phyloP scores from a whole-genome alignment of 2,329 filamentous ascomycete genomes.

The Aspergillus fumigatiaffinis region DNA sequence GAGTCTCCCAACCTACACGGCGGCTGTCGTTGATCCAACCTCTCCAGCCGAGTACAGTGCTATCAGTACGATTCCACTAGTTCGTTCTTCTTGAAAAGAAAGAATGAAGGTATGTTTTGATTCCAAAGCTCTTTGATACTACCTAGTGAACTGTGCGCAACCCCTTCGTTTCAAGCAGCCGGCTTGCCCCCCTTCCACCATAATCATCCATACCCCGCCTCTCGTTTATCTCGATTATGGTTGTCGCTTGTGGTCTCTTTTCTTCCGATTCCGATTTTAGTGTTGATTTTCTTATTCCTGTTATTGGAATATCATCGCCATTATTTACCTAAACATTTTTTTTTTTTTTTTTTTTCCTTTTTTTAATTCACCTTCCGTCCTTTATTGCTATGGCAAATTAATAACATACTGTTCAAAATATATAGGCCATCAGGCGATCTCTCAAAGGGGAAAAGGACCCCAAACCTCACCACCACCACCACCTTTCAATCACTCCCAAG shows the following conservation, averaged over 20 bases:
- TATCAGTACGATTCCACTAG: background rate
- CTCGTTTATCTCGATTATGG: slow-evolving; percentile 16
- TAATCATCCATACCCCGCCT: slow-evolving; percentile 1
- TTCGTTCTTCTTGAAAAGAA: background rate
- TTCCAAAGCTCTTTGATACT: background rate
- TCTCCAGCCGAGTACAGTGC: slow-evolving; percentile 4
- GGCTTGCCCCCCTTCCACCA: background rate
- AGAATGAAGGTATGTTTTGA: slow-evolving; percentile 22
- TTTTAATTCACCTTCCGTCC: background rate
- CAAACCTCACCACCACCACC: slow-evolving; percentile 47
- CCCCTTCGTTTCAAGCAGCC: slow-evolving; percentile 8
- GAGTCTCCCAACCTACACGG: background rate
- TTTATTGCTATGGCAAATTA: slow-evolving; percentile 1
- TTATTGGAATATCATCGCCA: background rate
- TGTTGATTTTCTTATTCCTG: background rate
- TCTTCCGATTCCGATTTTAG: slow-evolving; percentile 3
- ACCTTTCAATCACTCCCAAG: slow-evolving; percentile 76
- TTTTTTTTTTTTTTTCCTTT: background rate
- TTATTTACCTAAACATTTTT: background rate
- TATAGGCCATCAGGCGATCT: slow-evolving; percentile 75
- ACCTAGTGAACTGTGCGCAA: background rate
- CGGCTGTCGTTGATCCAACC: slow-evolving; percentile 1
- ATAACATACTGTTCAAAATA: slow-evolving; percentile 5
- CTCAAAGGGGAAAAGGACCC: slow-evolving; percentile 81
- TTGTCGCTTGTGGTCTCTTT: slow-evolving; percentile 10